Evolutionary conservation across 176 grass and related monocot species (phyloP), one percentile per base, ranked within the genome.

Genomic region (Aegilops longissima): DNA sequence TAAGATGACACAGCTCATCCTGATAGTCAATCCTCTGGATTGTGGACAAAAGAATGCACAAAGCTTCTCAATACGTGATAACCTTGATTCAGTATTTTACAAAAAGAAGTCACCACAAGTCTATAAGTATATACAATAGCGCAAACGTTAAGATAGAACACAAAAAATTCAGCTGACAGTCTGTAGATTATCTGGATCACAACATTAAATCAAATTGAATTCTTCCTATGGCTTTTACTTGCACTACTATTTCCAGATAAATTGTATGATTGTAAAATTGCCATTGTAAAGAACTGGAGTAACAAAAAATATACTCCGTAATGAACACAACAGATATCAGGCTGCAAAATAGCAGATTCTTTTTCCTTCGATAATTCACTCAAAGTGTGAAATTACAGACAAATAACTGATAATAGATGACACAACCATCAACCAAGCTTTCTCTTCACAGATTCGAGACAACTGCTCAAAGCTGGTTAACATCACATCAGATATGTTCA

Each of bases 331-430:
- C 66, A 30, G 39, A 80, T 87, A 72, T 51, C 35, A 14, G 59
- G 31, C 34, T 75, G 75, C 11, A 74, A 80, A 66, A 51, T 61
- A 67, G 51, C 35, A 80, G 9, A 84, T 63, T 66, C 10, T 66
- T 31, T 59, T 76, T 76, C 16, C 81, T 70, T 12, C 0, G 47
- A 62, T 84, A 80, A 76, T 87, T 87, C 44, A 87, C 34, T 87
- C 59, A 42, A 84, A 36, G 69, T 63, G 36, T 80, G 62, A 80
- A 85, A 81, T 80, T 87, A 84, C 70, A 92, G 23, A 81, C 23
- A 68, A 59, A 71, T 35, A 47, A 58, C 39, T 38, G 42, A 27
- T 64, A 16, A 77, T 63, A 76, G 49, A 52, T n/a, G 70, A 69
- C 16, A 84, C 58, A 86, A 52, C 14, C 78, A 61, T 59, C 39